Evolutionary conservation across 768 basidiomycete genomes (phyloP).

Genomic region (Astraeus odoratus): DNA sequence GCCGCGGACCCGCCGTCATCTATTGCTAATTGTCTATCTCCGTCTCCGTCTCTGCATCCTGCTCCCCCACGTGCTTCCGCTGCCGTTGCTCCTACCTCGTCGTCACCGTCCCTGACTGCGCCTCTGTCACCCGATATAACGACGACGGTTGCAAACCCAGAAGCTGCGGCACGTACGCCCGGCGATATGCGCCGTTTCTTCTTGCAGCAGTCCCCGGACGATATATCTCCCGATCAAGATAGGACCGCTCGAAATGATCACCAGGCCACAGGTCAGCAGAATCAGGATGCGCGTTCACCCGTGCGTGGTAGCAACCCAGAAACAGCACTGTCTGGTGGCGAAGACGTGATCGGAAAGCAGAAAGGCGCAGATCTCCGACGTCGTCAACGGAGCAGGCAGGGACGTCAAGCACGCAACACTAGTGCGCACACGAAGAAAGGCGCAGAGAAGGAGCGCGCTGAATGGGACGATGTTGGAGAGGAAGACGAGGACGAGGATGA

Average conservation of each 20-base stretch:
- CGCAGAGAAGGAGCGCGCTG: constrained; percentile 12
- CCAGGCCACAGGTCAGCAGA: constrained; percentile 7
- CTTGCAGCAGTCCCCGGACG: constrained; percentile 37
- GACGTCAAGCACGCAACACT: not conserved
- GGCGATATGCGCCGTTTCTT: constrained; percentile 37
- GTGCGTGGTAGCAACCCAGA: constrained; percentile 28
- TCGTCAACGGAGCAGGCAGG: not conserved
- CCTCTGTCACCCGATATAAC: not conserved
- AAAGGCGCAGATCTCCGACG: too few relatives aligned
- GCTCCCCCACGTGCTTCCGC: too few relatives aligned
- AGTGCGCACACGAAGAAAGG: constrained; percentile 29
- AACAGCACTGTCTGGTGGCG: not conserved
- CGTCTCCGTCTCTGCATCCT: too few relatives aligned
- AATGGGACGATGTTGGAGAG: constrained; percentile 12
- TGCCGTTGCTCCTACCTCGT: not conserved
- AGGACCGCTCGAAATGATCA: constrained; percentile 12
- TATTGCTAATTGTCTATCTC: not conserved
- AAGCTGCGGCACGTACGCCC: constrained; percentile 4
- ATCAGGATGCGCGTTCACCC: constrained; percentile 17
- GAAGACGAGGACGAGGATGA: constrained; percentile 11
- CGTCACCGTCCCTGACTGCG: constrained; percentile 1
- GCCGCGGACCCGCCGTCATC: not conserved
- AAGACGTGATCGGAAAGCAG: not conserved
- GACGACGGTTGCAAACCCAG: constrained; percentile 1
- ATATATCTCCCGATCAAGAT: constrained; percentile 30